Percentiles rank a stretch among this genome's conserved stretches.
These are phyloP conservation scores for peach (Prunus persica) DNA, from an alignment of 306 rosid genomes.

Conservation along the genomic window DNA sequence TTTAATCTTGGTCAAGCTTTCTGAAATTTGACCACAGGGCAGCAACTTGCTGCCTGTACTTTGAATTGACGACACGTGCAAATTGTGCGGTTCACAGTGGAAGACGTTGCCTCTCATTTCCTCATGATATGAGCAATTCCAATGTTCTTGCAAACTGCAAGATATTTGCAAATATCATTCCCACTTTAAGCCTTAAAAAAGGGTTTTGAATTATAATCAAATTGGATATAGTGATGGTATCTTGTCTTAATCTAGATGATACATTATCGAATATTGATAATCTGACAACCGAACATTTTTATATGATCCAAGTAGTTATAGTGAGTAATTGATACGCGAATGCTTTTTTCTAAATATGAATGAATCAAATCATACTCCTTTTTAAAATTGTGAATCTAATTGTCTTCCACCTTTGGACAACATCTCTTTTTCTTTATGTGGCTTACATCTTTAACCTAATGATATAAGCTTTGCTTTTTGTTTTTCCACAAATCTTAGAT, in stretches of 20 bases:
- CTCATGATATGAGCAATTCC: constrained; percentile 13
- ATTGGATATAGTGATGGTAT: no score
- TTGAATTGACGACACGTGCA: constrained; percentile 45
- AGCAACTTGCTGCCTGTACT: background rate
- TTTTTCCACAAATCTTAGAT: constrained; percentile 17
- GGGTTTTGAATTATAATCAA: background rate
- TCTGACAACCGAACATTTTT: no score
- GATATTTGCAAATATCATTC: background rate
- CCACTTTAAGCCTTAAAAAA: background rate
- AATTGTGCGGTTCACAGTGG: constrained; percentile 23
- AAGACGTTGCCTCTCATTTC: constrained; percentile 22
- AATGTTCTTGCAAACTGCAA: background rate
- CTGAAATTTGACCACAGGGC: background rate
- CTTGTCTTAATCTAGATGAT: no score
- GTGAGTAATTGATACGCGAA: background rate
- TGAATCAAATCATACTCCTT: background rate
- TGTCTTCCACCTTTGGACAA: constrained; percentile 33
- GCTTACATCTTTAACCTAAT: constrained; percentile 18
- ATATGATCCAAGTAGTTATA: background rate
- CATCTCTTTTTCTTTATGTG: constrained; percentile 26
- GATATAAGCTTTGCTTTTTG: constrained; percentile 14
- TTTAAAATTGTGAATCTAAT: constrained; percentile 34
- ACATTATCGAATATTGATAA: no score
- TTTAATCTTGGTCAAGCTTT: constrained; percentile 19
- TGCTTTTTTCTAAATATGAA: background rate